Evolutionary conservation across 1,139 yeast genomes (phyloP), one percentile per base, ranked within the genome.

Genomic region (Kazachstania sp.): DNA sequence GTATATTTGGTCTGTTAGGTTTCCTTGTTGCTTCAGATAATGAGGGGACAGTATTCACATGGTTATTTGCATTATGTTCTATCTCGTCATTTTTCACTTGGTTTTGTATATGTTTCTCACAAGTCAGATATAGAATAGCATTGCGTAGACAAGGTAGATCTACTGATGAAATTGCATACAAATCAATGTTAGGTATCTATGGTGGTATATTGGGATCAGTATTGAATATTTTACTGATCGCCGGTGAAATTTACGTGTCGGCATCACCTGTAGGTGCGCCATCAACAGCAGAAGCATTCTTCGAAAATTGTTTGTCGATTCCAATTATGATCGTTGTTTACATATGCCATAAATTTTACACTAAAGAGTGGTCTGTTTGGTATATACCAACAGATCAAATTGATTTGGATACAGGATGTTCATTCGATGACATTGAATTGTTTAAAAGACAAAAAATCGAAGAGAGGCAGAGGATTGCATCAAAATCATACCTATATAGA

Each of bases 1-100:
- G 86, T 9, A 82, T 82, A n/a, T 86, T 88, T 58, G 87, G 88
- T 45, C 74, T 83, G 35, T 84, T 95, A 34, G 92, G 95, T 9
- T 87, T 86, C 51, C 73, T 79, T 47, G 72, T 71, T 13, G 87
- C 94, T 34, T 75, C 82, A 44, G 66, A 74, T 19, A 71, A 80
- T 46, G 77, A 83, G 63, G 77, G 74, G 49, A 75, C 71, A 16
- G 86, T 86, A 13, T 69, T 80, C 88, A 31, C 82, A 79, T 63
- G 87, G 88, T 42, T 92, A 86, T 62, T 86, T 65, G 86, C 95
- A 15, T 69, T 88, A 43, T 83, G 95, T 26, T 95, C 95, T 56
- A 77, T 88, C 54, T 79, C 87, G 32, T 92, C 86, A 61, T 72
- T 83, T 59, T 81, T 84, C 51, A 95, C 92, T 48, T 74, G 90